Evolutionary conservation across 2,329 filamentous ascomycete genomes (phyloP), one percentile per base, ranked within the genome.

Genomic region (Pyrenophora graminea): DNA sequence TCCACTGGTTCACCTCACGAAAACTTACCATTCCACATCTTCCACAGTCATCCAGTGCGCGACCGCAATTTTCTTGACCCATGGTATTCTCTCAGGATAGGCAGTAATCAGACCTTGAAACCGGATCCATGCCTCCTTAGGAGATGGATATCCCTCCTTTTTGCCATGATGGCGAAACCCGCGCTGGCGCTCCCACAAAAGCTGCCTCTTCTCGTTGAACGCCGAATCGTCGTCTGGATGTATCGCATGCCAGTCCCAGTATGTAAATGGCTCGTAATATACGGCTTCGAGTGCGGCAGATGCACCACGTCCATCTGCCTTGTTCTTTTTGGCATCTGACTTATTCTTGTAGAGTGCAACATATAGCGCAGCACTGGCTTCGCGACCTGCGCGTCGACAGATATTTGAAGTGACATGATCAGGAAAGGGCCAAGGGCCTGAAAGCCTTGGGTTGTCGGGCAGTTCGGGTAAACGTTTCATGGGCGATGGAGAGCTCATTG

Each of bases 241-340:
- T 2, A 53, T 15, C 1, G 54, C 58, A 39, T 60, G 48, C 65
- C 66, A 69, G 49, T 68, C 65, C 55, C 52, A 64, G 50, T 63
- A 68, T 3, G 55, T 62, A 43, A 67, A 68, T 5, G 65, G 64
- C 38, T 68, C 63, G 36, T 55, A 52, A 15, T 60, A 49, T 23
- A 53, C 47, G 3, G 51, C 50, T 36, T 39, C 23, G 18, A 47
- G 27, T 13, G 53, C 51, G 18, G 44, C 51, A 9, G 45, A 19
- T 23, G 27, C 31, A 10, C 32, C 46, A 31, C 32, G 6, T 36
- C 25, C 9, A 15, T 15, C 6, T 39, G 36, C 6, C 45, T 45
- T 46, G 15, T 17, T 32, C 19, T 21, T 32, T 5, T 21, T 21
- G 19, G 3, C 9, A n/a, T 15, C 6, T 39, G 36, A 6, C 47